Conservation (phyloP, 768 basidiomycete genomes). For the Lanmaoa pseudosensibilis region DNA sequence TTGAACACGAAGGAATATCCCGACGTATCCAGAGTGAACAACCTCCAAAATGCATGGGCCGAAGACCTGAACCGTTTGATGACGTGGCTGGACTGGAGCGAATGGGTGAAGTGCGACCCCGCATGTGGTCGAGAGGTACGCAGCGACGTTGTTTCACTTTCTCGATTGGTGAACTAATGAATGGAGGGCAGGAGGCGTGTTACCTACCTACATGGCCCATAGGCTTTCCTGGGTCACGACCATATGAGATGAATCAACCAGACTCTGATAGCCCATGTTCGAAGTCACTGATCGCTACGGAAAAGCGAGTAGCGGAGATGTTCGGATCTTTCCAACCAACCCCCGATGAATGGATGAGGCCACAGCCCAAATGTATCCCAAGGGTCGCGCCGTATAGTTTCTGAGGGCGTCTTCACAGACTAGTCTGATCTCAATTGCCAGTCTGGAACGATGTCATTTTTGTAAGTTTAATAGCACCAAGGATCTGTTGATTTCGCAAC, state of each 20-base stretch:
- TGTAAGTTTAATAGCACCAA: background rate
- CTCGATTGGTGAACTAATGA: background rate
- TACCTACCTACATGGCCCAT: conserved; percentile 24
- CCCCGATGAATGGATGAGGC: conserved; percentile 7
- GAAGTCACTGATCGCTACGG: background rate
- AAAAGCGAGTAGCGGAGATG: background rate
- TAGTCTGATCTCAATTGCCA: background rate
- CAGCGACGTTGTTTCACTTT: background rate
- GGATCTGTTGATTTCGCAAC: background rate
- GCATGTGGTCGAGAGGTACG: conserved; percentile 44
- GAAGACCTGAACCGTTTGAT: conserved; percentile 37
- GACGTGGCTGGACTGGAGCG: conserved; percentile 52
- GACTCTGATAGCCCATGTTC: background rate
- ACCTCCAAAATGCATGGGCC: conserved; percentile 34
- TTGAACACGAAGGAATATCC: conserved; percentile 4
- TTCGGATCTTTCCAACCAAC: background rate
- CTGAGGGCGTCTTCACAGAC: background rate
- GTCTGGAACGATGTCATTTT: background rate
- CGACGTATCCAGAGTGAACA: background rate
- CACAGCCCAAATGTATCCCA: conserved; percentile 16
- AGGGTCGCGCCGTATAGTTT: conserved; percentile 2
- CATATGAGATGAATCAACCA: background rate
- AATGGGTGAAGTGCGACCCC: conserved; percentile 49
- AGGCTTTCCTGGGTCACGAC: conserved; percentile 1
- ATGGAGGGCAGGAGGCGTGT: conserved; percentile 14